A percentile compares a stretch with the other conserved stretches of the same genome.
Conservation (phyloP, 148 eudicot genomes). For the Rhododendron ferrugineum region DNA sequence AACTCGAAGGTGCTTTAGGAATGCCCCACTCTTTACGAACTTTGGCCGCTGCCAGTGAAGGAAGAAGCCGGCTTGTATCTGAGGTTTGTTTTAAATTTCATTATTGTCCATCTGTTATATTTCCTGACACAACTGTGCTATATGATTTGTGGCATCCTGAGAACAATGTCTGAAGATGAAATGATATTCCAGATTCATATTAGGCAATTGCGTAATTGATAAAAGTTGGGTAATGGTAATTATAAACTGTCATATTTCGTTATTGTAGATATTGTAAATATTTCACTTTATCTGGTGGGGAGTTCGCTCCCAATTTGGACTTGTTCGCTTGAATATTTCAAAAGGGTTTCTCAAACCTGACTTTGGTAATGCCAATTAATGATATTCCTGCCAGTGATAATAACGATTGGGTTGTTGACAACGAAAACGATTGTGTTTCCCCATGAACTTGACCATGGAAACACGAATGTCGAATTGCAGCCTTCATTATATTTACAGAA, state of each 20-base stretch:
- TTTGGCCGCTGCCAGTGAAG: constrained; percentile 71
- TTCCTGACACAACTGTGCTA: neutral
- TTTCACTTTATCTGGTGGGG: neutral
- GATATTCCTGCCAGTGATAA: neutral
- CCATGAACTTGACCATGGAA: neutral
- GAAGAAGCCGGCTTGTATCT: constrained; percentile 76
- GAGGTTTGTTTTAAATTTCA: constrained; percentile 46
- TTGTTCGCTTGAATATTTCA: neutral
- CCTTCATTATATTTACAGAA: neutral
- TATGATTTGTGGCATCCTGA: neutral
- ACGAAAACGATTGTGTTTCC: neutral
- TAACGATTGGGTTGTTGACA: too few species aligned
- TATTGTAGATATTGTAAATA: neutral
- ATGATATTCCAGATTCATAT: neutral
- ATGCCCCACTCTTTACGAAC: constrained; percentile 52
- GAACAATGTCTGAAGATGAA: neutral
- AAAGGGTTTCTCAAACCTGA: neutral
- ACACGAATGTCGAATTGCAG: neutral
- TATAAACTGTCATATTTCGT: neutral
- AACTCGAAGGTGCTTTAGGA: constrained; percentile 52
- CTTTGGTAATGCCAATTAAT: neutral
- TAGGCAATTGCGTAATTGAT: neutral
- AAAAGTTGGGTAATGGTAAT: neutral
- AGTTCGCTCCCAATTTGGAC: neutral
- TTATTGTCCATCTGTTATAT: neutral